Evolutionary conservation across 2,329 filamentous ascomycete species (phyloP), one percentile per base, ranked within the genome.

Genomic region (Akanthomyces dipterigenus): DNA sequence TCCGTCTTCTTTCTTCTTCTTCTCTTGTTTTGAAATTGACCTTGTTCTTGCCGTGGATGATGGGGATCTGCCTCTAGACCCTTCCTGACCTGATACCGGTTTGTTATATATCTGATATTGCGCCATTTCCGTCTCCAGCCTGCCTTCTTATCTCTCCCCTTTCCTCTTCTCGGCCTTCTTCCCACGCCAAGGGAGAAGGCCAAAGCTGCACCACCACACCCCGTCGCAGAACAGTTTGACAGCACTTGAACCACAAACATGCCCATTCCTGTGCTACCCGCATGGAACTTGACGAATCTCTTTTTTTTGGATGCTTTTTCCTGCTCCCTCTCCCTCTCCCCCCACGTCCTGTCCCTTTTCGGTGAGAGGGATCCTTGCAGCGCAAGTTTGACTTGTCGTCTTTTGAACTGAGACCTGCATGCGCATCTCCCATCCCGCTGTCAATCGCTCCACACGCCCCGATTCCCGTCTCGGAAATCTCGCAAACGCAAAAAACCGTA

Each of bases 331-430:
- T 16, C 5, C 18, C 11, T n/a, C n/a, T n/a, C n/a, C n/a, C n/a
- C n/a, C n/a, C n/a, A n/a, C n/a, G n/a, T n/a, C n/a, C n/a, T n/a
- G n/a, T n/a, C n/a, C n/a, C n/a, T n/a, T n/a, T n/a, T n/a, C n/a
- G n/a, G n/a, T n/a, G n/a, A n/a, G n/a, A n/a, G n/a, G n/a, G n/a
- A n/a, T n/a, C n/a, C n/a, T 6, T 60, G 48, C 48, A 24, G 48
- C 43, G 48, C 36, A 34, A 60, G 56, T 48, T 53, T 53, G 56
- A 60, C 56, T 14, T 38, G 56, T 60, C 48, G 56, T 18, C 24
- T 34, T 16, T n/a, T 14, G 5, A 51, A 48, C 45, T 60, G 56
- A 51, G 46, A 60, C 46, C 43, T 36, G 48, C 56, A 38, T 18
- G n/a, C 7, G 31, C 31, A 34, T 34, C 31, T 34, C 8, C 8